Base-by-base conservation (phyloP, 2,329 filamentous ascomycete species). In the Hysterium pulicare region DNA sequence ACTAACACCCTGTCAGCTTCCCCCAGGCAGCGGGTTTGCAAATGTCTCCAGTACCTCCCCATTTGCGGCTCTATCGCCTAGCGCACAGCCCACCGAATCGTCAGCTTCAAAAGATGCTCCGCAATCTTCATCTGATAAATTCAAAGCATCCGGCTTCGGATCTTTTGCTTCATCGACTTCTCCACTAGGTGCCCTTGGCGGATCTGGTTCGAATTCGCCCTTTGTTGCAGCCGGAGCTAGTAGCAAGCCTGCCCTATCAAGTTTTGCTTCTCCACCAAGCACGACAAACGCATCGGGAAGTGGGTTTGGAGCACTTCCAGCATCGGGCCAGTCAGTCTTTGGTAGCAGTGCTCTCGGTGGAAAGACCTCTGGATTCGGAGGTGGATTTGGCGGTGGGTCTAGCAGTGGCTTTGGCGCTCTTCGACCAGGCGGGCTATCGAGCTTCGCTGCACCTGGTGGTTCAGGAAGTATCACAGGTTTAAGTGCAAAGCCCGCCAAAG, bases 361-460 rank as follows among this genome's bases (percentile, higher is more conserved):
- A 19, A 58, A 51, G 43, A 58, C 53, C 32, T 67, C 66, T 34
- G 59, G 55, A 5, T 64, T 65, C 51, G 47, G 72, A 24, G 67
- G 69, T 22, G 61, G 65, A 8, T 72, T 73, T 49, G 71, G 73
- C 17, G 63, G 69, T 38, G 71, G 71, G 28, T 57, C 71, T 36
- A 60, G 65, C 11, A 62, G 66, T 44, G 68, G 68, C 13, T 71
- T 72, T 40, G 56, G 65, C 20, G 56, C 51, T 17, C 49, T 50
- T 23, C 33, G 52, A 24, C 50, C 59, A 36, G 69, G 71, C 23
- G 57, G 61, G 4, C 66, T 90, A 8, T 76, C 77, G 2, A 85
- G 78, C 52, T 95, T 95, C 66, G 87, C 83, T 32, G 82, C 83
- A 34, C 76, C 82, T 17, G 65, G 66, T 16, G 79, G 76, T 38